These are phyloP conservation scores for Fusarium algeriense DNA, from an alignment of 2,329 filamentous ascomycete genomes.

Conservation along the genomic window DNA sequence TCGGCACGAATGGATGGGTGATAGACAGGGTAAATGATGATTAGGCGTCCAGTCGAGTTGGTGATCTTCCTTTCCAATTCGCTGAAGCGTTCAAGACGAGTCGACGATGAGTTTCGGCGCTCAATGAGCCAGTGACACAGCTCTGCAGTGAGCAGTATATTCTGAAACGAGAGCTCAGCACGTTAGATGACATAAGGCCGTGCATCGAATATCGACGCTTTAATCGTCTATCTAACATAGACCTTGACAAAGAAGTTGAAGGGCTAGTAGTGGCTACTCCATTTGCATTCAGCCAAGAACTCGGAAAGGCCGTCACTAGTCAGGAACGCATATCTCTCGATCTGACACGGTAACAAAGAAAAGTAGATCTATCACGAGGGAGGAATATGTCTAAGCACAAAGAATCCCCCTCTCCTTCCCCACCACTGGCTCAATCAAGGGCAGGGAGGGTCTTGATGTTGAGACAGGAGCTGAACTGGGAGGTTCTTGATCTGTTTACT, in stretches of 20 bases:
- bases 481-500: slow-evolving; percentile 10
- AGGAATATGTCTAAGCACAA: background rate
- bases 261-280: background rate
- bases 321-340: slow-evolving; percentile 9
- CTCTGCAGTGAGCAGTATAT: background rate
- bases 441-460: slow-evolving; percentile 22
- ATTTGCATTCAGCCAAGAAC: background rate
- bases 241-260: slow-evolving; percentile 1
- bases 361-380: slow-evolving; percentile 5
- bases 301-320: slow-evolving; percentile 15
- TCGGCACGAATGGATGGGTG: background rate
- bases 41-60: background rate
- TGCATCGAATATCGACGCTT: too few species aligned
- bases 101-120: background rate
- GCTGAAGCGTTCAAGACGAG: background rate
- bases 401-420: background rate
- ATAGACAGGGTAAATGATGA: background rate
- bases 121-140: background rate
- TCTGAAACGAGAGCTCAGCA: background rate
- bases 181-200: background rate
- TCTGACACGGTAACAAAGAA: background rate
- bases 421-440: slow-evolving; percentile 12
- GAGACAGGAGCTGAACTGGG: slow-evolving; percentile 32
- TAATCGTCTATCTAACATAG: background rate
- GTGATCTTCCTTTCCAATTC: too few species aligned